Evolutionary conservation across 371 early-diverging fungal genomes (phyloP).

Genomic region (Phascolomyces articulosus): DNA sequence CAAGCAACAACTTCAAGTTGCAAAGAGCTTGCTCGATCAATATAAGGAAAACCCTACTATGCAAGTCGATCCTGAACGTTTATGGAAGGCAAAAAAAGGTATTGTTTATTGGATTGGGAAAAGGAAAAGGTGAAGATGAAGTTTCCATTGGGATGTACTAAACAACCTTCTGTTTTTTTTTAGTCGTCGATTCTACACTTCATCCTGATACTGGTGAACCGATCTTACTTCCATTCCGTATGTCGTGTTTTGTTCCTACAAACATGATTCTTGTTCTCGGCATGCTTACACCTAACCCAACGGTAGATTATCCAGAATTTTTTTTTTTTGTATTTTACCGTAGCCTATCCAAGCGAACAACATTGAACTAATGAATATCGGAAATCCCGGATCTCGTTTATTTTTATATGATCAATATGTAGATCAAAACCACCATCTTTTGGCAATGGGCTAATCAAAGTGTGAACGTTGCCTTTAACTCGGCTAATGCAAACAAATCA

Average conservation of each 20-base stretch:
- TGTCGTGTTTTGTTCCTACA: conserved; percentile 85
- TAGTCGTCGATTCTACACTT: conserved; percentile 75
- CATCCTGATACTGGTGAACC: conserved; percentile 87
- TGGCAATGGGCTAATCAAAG: conserved; percentile 90
- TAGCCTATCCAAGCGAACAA: not conserved
- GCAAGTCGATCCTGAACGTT: conserved; percentile 44
- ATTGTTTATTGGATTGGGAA: not conserved
- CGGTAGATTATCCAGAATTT: conserved; percentile 40
- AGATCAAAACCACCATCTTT: conserved; percentile 72
- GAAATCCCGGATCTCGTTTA: not conserved
- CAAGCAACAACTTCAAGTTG: conserved; percentile 53
- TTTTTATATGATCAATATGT: not conserved
- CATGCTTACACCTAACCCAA: conserved; percentile 83
- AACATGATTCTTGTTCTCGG: conserved; percentile 82
- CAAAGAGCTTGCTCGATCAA: conserved; percentile 60
- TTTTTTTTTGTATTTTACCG: not conserved
- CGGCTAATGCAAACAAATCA: conserved; percentile 85
- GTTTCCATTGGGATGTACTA: no score
- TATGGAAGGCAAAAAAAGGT: conserved; percentile 82
- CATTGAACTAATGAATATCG: no score
- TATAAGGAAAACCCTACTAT: conserved; percentile 52
- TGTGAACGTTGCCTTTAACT: conserved; percentile 87
- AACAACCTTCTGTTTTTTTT: no score
- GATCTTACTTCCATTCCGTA: conserved; percentile 81
- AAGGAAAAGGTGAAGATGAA: not conserved